Evolutionary conservation across 2,329 filamentous ascomycete species (phyloP).

Genomic region (Phyllosticta paracitricarpa): DNA sequence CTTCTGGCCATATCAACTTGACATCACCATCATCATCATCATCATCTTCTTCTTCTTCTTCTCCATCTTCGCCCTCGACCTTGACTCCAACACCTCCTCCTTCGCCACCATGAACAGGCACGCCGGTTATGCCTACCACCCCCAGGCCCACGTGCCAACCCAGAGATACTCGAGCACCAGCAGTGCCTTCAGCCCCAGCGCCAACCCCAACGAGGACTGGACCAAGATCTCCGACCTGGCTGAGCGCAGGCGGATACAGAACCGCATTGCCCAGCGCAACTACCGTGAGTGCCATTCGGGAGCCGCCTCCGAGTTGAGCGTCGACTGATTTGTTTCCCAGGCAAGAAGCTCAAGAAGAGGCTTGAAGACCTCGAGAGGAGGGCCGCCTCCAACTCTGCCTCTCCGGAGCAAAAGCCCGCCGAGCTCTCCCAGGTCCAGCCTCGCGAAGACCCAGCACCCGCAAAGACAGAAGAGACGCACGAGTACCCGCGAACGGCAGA

Average conservation of each 20-base stretch:
- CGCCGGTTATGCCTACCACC: constrained; percentile 33
- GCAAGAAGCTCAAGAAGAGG: constrained; percentile 88
- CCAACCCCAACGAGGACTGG: constrained; percentile 96
- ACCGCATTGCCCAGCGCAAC: constrained; percentile 94
- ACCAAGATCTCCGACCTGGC: constrained; percentile 97
- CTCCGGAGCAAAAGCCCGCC: constrained; percentile 48
- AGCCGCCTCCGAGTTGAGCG: not conserved
- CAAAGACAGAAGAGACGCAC: constrained; percentile 18
- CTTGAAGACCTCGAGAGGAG: constrained; percentile 76
- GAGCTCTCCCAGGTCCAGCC: constrained; percentile 35
- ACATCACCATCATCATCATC: not conserved
- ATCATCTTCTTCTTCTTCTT: not conserved
- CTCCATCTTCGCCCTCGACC: constrained; percentile 3
- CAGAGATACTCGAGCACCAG: constrained; percentile 71
- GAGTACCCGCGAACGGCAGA: constrained; percentile 22
- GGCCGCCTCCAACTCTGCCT: constrained; percentile 54
- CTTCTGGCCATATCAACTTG: constrained; percentile 7
- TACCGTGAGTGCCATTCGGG: constrained; percentile 59
- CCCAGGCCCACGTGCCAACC: constrained; percentile 30
- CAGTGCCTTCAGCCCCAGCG: constrained; percentile 89
- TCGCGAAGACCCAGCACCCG: constrained; percentile 26
- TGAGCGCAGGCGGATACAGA: constrained; percentile 88
- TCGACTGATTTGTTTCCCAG: constrained; percentile 31
- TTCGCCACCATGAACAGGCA: constrained; percentile 33
- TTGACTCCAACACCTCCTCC: constrained; percentile 1